phyloP scores from a whole-genome alignment of 2,329 filamentous ascomycete genomes.

The Claviceps digitariae region DNA sequence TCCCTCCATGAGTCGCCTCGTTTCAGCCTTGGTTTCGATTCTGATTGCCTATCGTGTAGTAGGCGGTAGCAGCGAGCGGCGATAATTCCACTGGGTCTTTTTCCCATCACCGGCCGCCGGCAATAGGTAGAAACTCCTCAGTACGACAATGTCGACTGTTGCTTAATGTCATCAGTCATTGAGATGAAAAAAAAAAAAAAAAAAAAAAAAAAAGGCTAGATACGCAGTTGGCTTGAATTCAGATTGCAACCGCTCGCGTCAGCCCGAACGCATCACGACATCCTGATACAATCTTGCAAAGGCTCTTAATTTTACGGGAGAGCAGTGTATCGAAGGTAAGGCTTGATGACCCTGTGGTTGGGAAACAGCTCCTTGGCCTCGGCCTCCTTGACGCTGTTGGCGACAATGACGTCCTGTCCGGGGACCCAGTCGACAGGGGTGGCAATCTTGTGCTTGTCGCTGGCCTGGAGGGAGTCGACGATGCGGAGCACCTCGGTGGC shows the following conservation, averaged over 20 bases:
- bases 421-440: slow-evolving; percentile 85
- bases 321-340: slow-evolving; percentile 61
- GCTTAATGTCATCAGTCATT: not conserved
- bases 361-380: slow-evolving; percentile 83
- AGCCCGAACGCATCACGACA: no score
- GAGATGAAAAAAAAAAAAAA: not conserved
- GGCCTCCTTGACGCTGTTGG: slow-evolving; percentile 67
- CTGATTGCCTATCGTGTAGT: no score
- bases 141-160: not conserved
- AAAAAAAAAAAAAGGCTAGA: not conserved
- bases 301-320: slow-evolving; percentile 39
- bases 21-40: no score
- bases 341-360: slow-evolving; percentile 54
- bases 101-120: no score
- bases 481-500: slow-evolving; percentile 66
- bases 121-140: not conserved
- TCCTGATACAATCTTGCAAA: not conserved
- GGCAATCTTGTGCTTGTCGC: slow-evolving; percentile 77
- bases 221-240: not conserved
- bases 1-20: no score
- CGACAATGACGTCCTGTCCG: slow-evolving; percentile 86
- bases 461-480: slow-evolving; percentile 66
- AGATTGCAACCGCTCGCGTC: not conserved
- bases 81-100: no score
- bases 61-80: no score